A percentile compares a stretch with the other conserved stretches of the same genome.
phyloP scores from a whole-genome alignment of 1,139 yeast species.

The Yamadazyma sp. region DNA sequence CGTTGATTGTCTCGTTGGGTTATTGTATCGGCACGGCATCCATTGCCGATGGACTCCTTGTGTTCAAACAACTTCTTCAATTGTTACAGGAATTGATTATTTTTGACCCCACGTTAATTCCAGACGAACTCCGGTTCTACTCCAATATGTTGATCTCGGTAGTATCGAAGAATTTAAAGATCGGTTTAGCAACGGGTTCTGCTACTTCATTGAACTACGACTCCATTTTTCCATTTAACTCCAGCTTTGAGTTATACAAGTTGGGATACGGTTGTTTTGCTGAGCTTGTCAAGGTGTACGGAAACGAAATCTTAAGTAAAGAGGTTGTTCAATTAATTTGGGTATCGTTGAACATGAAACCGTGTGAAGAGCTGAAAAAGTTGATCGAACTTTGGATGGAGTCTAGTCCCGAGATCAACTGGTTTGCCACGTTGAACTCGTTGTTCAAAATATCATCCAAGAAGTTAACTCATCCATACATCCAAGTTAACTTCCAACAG shows the following conservation, averaged over 20 bases:
- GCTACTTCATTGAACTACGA: conserved; percentile 38
- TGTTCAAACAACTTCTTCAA: conserved; percentile 26
- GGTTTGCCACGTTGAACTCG: conserved; percentile 43
- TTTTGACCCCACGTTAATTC: conserved; percentile 38
- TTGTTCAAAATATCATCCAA: conserved; percentile 39
- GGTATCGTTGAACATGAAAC: conserved; percentile 45
- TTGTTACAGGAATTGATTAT: conserved; percentile 42
- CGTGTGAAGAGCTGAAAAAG: conserved; percentile 35
- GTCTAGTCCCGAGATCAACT: conserved; percentile 33
- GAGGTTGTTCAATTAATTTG: conserved; percentile 40
- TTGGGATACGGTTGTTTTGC: conserved; percentile 41
- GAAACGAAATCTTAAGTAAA: conserved; percentile 32
- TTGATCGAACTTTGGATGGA: conserved; percentile 44
- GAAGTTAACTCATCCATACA: conserved; percentile 38
- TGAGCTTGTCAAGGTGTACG: conserved; percentile 41
- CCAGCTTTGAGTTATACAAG: conserved; percentile 35
- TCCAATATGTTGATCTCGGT: conserved; percentile 31
- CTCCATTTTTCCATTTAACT: conserved; percentile 40
- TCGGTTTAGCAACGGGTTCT: conserved; percentile 32
- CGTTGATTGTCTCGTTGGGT: conserved; percentile 30
- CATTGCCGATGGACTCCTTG: conserved; percentile 27
- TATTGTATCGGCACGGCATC: conserved; percentile 35
- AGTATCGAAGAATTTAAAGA: conserved; percentile 38
- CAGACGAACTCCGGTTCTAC: conserved; percentile 32
- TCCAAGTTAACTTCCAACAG: conserved; percentile 41